Conservation (phyloP, 1,139 yeast genomes). For the Kodamaea sp. region DNA sequence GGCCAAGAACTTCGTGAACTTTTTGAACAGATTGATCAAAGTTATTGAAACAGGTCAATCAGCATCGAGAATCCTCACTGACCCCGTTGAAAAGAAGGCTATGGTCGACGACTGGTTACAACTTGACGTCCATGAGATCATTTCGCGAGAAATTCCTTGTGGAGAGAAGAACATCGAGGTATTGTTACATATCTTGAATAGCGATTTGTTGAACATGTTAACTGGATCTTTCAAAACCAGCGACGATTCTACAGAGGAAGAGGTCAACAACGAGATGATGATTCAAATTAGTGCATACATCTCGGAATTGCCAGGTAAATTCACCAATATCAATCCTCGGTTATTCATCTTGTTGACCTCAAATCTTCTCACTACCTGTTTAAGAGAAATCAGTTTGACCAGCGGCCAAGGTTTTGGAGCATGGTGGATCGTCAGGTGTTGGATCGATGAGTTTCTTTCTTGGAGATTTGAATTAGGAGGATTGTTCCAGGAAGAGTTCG, state of each 20-base stretch:
- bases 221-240: slow-evolving; percentile 4
- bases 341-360: slow-evolving; percentile 56
- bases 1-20: slow-evolving; percentile 57
- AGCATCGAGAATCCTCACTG: slow-evolving; percentile 52
- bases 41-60: slow-evolving; percentile 62
- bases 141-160: slow-evolving; percentile 60
- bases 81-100: slow-evolving; percentile 44
- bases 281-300: slow-evolving; percentile 26
- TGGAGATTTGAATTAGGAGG: slow-evolving; percentile 76
- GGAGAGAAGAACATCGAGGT: slow-evolving; percentile 28
- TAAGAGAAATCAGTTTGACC: slow-evolving; percentile 59
- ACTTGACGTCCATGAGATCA: slow-evolving; percentile 52
- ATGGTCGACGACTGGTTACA: slow-evolving; percentile 65
- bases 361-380: slow-evolving; percentile 61
- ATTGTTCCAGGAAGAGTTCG: slow-evolving; percentile 44
- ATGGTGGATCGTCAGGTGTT: slow-evolving; percentile 79
- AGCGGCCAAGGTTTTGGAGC: slow-evolving; percentile 68
- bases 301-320: slow-evolving; percentile 47
- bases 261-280: slow-evolving; percentile 12
- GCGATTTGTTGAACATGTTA: slow-evolving; percentile 45
- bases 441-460: slow-evolving; percentile 73
- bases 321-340: slow-evolving; percentile 53
- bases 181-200: slow-evolving; percentile 42
- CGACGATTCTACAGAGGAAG: slow-evolving; percentile 11
- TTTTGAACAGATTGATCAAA: slow-evolving; percentile 58